Base-by-base conservation (phyloP, 306 rosid genomes). In the Quercus bicolor region DNA sequence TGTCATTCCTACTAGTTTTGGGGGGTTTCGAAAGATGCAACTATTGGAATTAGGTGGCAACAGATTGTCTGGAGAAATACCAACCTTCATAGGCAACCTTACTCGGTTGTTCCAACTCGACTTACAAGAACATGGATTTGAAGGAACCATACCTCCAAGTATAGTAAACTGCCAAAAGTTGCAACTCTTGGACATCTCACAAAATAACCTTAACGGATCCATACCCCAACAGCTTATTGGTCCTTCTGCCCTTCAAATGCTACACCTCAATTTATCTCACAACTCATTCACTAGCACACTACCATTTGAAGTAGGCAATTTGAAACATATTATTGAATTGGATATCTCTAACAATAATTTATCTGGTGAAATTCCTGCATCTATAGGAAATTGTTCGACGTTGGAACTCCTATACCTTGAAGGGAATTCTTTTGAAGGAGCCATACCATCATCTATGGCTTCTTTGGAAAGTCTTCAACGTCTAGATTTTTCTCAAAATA, bases 361-460 rank as follows among this genome's bases (percentile, higher is more conserved):
- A 18, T 78, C 69, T 0, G 75, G 86, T 26, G 45, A 74, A 1
- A 83, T 87, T 73, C 89, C 91, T 5, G 2, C 0, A 68, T 68
- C n/a, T 3, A 81, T 87, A 4, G 78, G 83, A 24, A 71, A 64
- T 1, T 87, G 86, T 61, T 6, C 4, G 19, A 69, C 15, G 15
- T 40, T 87, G 48, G 89, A 79, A 43, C 18, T 13, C 29, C 81
- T 89, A 19, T 20, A 48, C 45, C 57, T 87, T 4, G 56, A 79
- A 26, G 83, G 80, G 0, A 87, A 81, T 31, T 74, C 19, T 5
- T 79, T 89, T 19, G 16, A 2, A 2, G 81, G 84, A 70, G 69
- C 0, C 37, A 53, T 87, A 37, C 91, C 93, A 43, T 72, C 88
- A 20, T 52, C 81, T 28, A 52, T 87, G 52, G 84, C 75, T 74